Base-by-base conservation (phyloP, 2,329 filamentous ascomycete species). In the Fusarium temperatum region DNA sequence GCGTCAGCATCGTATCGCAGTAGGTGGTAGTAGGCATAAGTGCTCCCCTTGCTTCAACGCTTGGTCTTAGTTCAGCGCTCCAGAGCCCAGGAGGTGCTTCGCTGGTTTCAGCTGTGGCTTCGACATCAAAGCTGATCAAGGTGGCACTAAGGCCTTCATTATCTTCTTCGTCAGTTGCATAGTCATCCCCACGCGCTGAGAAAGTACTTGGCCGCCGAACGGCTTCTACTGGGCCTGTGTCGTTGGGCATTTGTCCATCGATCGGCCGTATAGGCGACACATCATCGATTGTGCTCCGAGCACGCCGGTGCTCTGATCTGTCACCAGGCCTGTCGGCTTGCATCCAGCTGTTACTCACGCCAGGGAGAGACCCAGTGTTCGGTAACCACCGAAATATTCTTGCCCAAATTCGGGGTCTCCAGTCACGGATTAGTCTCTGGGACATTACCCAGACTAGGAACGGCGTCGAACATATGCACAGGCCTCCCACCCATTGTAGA, bases 41-140 rank as follows among this genome's bases (percentile, higher is more conserved):
- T 18, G 61, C 58, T 18, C 70, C 63, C 47, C 78, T 78, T 20
- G 78, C 55, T 41, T 85, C 83, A 7, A 81, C 79, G 67, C 86
- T 90, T 6, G 88, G 87, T 2, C 89, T 85, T 24, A 90, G 79
- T 75, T 91, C 89, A 18, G 89, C 89, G 8, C 87, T 89, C 89
- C 89, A 91, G 4, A 88, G 78, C 20, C 87, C 88, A 4, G 86
- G 82, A 3, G 86, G 86, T 6, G 84, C 83, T 54, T 89, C 87
- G 7, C 83, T 84, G 1, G 87, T 61, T 53, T 90, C 88, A 8
- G 85, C 88, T 8, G 85, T 87, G 1, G 88, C 86, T 70, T 91
- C 89, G 35, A 90, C 88, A 63, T 91, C 89, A 63, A 91, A 90
- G 72, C 87, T 90, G 58, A 91, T 90, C 10, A 90, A 80, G 0